phyloP scores from a whole-genome alignment of 2,329 filamentous ascomycete species.

The Cordyceps cateniannulata region DNA sequence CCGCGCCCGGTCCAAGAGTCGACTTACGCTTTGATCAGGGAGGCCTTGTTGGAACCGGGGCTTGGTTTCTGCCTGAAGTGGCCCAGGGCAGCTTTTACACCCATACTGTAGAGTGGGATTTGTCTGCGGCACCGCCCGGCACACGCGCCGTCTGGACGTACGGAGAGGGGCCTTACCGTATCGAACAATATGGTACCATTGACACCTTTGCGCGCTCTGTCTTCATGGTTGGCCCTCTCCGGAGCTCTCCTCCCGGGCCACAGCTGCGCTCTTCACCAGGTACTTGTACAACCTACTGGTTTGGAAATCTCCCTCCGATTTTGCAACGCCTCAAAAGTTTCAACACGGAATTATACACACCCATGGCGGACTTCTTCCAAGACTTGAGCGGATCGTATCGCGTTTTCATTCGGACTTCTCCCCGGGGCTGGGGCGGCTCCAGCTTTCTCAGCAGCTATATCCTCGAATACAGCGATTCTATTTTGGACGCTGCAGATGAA shows the following conservation, averaged over 20 bases:
- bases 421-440: slow-evolving; percentile 10
- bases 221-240: slow-evolving; percentile 16
- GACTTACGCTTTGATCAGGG: slow-evolving; percentile 13
- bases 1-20: slow-evolving; percentile 14
- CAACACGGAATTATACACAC: slow-evolving; percentile 14
- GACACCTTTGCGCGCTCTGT: slow-evolving; percentile 12
- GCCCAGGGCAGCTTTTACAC: slow-evolving; percentile 9
- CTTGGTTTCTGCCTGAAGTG: slow-evolving; percentile 15
- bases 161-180: slow-evolving; percentile 14
- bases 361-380: slow-evolving; percentile 12
- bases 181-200: slow-evolving; percentile 7
- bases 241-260: slow-evolving; percentile 8
- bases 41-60: slow-evolving; percentile 8
- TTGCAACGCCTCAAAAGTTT: slow-evolving; percentile 12
- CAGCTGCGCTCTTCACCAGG: neutral
- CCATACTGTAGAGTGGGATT: slow-evolving; percentile 14
- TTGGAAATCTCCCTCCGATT: slow-evolving; percentile 13
- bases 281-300: slow-evolving; percentile 14
- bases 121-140: slow-evolving; percentile 11
- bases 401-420: slow-evolving; percentile 14
- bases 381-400: slow-evolving; percentile 11
- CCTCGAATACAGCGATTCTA: slow-evolving; percentile 14
- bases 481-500: slow-evolving; percentile 3
- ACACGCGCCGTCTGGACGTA: slow-evolving; percentile 16
- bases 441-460: slow-evolving; percentile 14